Conservation (phyloP, 2,329 filamentous ascomycete genomes). For the Xylaria hypoxylon region DNA sequence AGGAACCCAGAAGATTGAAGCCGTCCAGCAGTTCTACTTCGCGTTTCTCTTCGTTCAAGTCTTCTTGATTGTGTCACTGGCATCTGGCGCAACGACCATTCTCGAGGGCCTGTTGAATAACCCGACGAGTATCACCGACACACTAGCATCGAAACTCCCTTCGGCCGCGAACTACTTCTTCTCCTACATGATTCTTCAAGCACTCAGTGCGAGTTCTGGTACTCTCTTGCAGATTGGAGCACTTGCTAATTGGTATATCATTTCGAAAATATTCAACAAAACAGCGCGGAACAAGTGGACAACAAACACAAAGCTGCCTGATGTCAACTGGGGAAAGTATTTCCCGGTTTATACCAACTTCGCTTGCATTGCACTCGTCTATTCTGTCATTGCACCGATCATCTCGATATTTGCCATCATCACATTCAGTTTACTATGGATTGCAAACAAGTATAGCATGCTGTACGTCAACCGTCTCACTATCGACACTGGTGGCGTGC, state of each 20-base stretch:
- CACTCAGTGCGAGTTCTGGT: constrained; percentile 88
- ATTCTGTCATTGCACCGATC: constrained; percentile 87
- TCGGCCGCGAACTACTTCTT: constrained; percentile 97
- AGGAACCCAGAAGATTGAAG: constrained; percentile 79
- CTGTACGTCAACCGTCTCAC: constrained; percentile 92
- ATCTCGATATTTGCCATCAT: constrained; percentile 94
- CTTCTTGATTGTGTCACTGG: constrained; percentile 91
- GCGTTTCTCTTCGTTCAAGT: constrained; percentile 93
- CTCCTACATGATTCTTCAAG: constrained; percentile 97
- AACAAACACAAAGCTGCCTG: constrained; percentile 81
- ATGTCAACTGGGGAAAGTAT: constrained; percentile 89
- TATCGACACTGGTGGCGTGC: constrained; percentile 89
- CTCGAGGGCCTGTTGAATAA: constrained; percentile 68
- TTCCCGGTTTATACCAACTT: constrained; percentile 98
- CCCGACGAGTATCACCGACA: constrained; percentile 73
- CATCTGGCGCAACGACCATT: constrained; percentile 74
- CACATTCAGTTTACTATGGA: constrained; percentile 91
- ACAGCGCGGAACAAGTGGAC: constrained; percentile 86
- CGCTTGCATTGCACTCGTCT: constrained; percentile 90
- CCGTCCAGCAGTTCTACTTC: constrained; percentile 95
- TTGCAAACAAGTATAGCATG: constrained; percentile 96
- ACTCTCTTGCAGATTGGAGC: constrained; percentile 86
- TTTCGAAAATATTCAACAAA: constrained; percentile 84
- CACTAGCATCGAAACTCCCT: constrained; percentile 83
- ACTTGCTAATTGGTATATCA: constrained; percentile 82